Evolutionary conservation across 108 stramenopile genomes (phyloP).

Genomic region (Seminavis robusta): DNA sequence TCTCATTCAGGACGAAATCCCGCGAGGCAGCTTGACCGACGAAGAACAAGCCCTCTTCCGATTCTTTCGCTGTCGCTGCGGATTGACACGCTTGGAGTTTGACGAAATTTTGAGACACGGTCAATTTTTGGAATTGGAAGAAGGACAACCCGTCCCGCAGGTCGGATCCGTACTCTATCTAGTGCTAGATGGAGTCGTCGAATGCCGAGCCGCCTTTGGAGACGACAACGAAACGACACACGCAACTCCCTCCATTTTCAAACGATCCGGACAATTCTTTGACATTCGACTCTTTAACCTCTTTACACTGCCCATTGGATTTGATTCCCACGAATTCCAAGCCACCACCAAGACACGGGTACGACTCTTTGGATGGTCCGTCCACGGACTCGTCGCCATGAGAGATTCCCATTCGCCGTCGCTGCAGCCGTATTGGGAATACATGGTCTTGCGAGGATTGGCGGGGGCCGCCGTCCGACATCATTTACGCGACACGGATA

Average conservation of each 20-base stretch:
- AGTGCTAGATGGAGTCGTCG: slow-evolving; percentile 12
- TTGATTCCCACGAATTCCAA: slow-evolving; percentile 12
- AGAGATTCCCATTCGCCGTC: slow-evolving; percentile 17
- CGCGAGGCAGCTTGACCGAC: background rate
- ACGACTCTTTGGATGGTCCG: slow-evolving; percentile 19
- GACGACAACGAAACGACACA: too few species aligned
- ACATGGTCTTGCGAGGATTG: slow-evolving; percentile 8
- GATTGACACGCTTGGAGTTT: slow-evolving; percentile 16
- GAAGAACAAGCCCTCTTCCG: slow-evolving; percentile 18
- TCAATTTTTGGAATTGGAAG: slow-evolving; percentile 13
- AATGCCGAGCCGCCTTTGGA: background rate
- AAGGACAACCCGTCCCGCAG: slow-evolving; percentile 1
- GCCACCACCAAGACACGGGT: slow-evolving; percentile 8
- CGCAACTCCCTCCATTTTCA: slow-evolving; percentile 3
- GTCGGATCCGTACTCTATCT: slow-evolving; percentile 11
- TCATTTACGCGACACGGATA: slow-evolving; percentile 3
- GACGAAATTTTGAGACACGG: slow-evolving; percentile 6
- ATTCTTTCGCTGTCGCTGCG: slow-evolving; percentile 16
- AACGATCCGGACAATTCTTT: slow-evolving; percentile 25
- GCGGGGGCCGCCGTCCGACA: slow-evolving; percentile 15
- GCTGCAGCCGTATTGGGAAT: slow-evolving; percentile 16
- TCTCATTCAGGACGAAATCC: slow-evolving; percentile 10
- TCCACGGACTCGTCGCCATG: slow-evolving; percentile 17
- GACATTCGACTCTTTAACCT: slow-evolving; percentile 21
- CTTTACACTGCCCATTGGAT: slow-evolving; percentile 18